Conservation (phyloP, 2,329 filamentous ascomycete species). For the Cryphonectria radicalis region DNA sequence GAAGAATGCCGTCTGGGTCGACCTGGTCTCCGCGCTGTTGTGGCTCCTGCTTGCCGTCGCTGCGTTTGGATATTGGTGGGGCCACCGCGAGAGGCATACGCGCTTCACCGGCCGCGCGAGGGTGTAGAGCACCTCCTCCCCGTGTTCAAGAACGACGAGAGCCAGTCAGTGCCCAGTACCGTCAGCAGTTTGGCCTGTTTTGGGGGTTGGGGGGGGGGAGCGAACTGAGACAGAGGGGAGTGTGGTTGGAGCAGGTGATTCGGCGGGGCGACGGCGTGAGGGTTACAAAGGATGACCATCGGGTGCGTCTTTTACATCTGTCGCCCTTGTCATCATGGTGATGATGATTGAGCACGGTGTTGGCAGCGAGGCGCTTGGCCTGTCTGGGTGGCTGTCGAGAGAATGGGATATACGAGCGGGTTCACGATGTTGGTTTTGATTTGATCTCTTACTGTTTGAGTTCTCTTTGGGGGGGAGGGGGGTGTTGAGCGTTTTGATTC, state of each 20-base stretch:
- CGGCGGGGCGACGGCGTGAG: background rate
- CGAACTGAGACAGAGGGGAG: background rate
- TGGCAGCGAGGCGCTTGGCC: background rate
- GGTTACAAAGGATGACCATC: background rate
- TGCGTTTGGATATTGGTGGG: conserved; percentile 62
- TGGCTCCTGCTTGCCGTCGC: conserved; percentile 71
- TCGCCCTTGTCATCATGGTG: background rate
- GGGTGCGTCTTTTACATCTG: background rate
- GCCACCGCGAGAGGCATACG: conserved; percentile 54
- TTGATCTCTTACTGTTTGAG: background rate
- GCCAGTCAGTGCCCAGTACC: conserved; percentile 17
- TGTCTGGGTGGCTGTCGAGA: background rate
- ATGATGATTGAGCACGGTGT: background rate
- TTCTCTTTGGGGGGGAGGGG: background rate
- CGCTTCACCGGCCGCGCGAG: conserved; percentile 64
- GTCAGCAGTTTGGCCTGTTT: no score
- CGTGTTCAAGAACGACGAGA: background rate
- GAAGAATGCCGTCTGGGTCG: conserved; percentile 87
- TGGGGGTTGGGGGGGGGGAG: no score
- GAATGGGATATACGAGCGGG: background rate
- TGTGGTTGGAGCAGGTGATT: background rate
- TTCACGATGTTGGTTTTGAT: no score
- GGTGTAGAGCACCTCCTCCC: conserved; percentile 43
- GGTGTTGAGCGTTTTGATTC: conserved; percentile 20
- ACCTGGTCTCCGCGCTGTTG: conserved; percentile 73